Percentiles rank a stretch among this genome's conserved stretches.
These are phyloP conservation scores for Neonectria faginata DNA, from an alignment of 2,329 filamentous ascomycete genomes.

Conservation along the genomic window DNA sequence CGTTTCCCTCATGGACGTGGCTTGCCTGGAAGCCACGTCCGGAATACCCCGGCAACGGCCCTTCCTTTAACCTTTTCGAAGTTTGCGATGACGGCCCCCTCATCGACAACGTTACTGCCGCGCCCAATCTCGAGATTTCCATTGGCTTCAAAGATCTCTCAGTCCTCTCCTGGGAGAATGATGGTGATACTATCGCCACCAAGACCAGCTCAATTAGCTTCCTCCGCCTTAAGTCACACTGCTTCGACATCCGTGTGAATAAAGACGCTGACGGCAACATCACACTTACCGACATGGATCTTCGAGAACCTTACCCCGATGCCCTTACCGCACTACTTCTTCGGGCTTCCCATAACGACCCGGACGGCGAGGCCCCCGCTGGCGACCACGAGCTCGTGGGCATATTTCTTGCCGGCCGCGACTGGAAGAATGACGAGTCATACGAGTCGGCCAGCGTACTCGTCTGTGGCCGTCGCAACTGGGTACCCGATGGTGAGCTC, in stretches of 20 bases:
- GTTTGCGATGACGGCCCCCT: conserved; percentile 45
- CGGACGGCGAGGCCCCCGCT: conserved; percentile 35
- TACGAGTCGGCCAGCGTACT: conserved; percentile 46
- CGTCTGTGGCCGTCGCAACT: conserved; percentile 46
- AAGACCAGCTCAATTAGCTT: conserved; percentile 46
- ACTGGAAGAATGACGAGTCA: conserved; percentile 46
- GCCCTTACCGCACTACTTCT: conserved; percentile 39
- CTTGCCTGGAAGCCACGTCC: conserved; percentile 50
- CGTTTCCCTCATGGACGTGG: conserved; percentile 55
- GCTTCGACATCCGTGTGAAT: conserved; percentile 48
- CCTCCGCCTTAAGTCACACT: conserved; percentile 51
- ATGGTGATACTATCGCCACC: conserved; percentile 48
- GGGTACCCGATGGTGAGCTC: conserved; percentile 44
- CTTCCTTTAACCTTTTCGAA: conserved; percentile 49
- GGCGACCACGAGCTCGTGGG: conserved; percentile 45
- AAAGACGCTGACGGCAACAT: conserved; percentile 31
- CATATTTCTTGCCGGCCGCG: conserved; percentile 48
- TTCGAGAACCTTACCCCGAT: conserved; percentile 36
- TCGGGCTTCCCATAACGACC: conserved; percentile 33
- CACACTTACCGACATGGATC: conserved; percentile 40
- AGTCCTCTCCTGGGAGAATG: conserved; percentile 52
- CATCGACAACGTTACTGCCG: conserved; percentile 46
- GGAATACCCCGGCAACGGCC: conserved; percentile 40
- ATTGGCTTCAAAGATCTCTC: conserved; percentile 51
- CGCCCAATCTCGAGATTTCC: conserved; percentile 50